Percentiles rank a stretch among this genome's conserved stretches.
Evolutionary conservation across 2,329 filamentous ascomycete genomes (phyloP).

Genomic region (Fusarium floridanum): DNA sequence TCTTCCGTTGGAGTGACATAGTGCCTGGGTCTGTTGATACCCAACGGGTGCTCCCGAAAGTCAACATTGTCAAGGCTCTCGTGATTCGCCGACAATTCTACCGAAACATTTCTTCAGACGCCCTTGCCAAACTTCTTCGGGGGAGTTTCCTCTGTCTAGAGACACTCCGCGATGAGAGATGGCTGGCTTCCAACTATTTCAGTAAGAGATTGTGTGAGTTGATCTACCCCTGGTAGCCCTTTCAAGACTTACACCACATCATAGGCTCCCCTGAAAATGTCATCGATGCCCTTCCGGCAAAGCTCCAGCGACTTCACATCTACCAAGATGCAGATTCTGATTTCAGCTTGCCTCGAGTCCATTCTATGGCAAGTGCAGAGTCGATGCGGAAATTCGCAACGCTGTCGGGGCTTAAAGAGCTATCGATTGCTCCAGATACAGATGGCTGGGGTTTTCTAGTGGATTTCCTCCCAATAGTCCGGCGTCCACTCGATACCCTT

Average conservation of each 20-base stretch:
- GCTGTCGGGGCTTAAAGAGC: not conserved
- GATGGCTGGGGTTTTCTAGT: not conserved
- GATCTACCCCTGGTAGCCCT: not conserved
- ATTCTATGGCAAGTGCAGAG: not conserved
- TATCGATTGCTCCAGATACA: not conserved
- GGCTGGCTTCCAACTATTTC: not conserved
- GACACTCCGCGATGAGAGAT: not conserved
- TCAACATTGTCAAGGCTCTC: not conserved
- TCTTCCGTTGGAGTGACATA: not conserved
- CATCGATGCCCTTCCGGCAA: not conserved
- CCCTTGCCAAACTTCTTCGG: not conserved
- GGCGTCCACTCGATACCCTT: not conserved
- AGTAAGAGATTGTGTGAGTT: not conserved
- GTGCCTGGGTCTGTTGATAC: not conserved
- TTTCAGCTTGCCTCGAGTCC: not conserved
- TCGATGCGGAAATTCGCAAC: not conserved
- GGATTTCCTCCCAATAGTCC: not conserved
- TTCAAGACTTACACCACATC: not conserved
- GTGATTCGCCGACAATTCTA: not conserved
- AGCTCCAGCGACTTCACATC: not conserved
- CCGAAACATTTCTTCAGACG: not conserved
- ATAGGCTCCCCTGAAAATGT: not conserved
- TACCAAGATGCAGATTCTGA: not conserved
- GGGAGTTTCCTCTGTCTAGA: not conserved
- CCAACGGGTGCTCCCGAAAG: not conserved